A percentile compares a stretch with the other conserved stretches of the same genome.
phyloP scores from a whole-genome alignment of 805 yeast genomes.

The Candida insectorum region DNA sequence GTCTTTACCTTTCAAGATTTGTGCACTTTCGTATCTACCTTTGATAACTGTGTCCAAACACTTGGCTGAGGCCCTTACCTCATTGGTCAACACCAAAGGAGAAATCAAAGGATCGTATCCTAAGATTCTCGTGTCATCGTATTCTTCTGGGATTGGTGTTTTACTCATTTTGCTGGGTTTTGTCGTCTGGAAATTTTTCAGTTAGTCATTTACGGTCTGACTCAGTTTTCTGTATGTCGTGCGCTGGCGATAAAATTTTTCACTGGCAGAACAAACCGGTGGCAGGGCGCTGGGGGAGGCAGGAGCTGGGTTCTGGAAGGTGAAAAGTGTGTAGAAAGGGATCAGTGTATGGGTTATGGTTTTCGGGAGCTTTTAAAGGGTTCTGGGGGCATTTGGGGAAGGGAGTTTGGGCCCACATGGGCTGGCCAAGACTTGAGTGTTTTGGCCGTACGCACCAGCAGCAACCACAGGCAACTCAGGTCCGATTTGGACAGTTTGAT shows the following conservation, averaged over 20 bases:
- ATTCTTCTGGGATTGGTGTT: constrained; percentile 62
- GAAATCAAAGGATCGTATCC: constrained; percentile 97
- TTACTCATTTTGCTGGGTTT: constrained; percentile 23
- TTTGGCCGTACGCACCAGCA: too few relatives aligned
- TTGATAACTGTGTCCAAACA: constrained; percentile 62
- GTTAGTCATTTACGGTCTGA: constrained; percentile 78
- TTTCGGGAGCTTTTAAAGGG: too few relatives aligned
- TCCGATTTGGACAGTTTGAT: too few relatives aligned
- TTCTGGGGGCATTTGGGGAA: too few relatives aligned
- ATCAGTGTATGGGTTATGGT: not conserved
- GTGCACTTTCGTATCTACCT: constrained; percentile 74
- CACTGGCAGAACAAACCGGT: too few relatives aligned
- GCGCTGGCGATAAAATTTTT: constrained; percentile 1
- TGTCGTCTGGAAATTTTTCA: constrained; percentile 24
- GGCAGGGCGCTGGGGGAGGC: constrained; percentile 1
- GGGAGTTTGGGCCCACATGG: too few relatives aligned
- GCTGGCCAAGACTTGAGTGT: too few relatives aligned
- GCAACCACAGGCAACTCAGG: too few relatives aligned
- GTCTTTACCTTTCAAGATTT: constrained; percentile 74
- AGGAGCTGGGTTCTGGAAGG: not conserved
- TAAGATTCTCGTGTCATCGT: constrained; percentile 70
- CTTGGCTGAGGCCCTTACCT: constrained; percentile 62
- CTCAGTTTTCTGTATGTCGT: constrained; percentile 23
- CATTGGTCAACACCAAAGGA: constrained; percentile 88
- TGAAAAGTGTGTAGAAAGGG: not conserved